Evolutionary conservation across 1,284 basidiomycete genomes (phyloP).

Genomic region (Exobasidium cylindrosporum): DNA sequence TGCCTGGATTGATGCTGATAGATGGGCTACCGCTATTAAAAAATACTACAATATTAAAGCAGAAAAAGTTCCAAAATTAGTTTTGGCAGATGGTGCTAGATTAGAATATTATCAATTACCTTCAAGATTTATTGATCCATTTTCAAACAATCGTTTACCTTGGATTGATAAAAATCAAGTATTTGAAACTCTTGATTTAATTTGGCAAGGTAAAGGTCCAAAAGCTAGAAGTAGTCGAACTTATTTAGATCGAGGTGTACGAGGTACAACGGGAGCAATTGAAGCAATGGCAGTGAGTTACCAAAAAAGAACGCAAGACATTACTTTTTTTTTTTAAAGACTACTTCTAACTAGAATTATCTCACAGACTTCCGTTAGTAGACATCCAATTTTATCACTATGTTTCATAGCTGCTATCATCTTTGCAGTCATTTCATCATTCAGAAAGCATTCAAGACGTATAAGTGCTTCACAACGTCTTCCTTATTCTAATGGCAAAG

Average conservation of each 20-base stretch:
- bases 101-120: slow-evolving; percentile 34
- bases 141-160: slow-evolving; percentile 1
- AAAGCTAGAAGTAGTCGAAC: slow-evolving; percentile 26
- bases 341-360: too few relatives aligned
- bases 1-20: slow-evolving; percentile 51
- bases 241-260: slow-evolving; percentile 29
- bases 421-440: background rate
- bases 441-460: background rate
- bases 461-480: background rate
- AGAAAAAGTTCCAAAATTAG: slow-evolving; percentile 21
- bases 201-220: slow-evolving; percentile 19
- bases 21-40: slow-evolving; percentile 34
- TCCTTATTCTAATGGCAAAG: background rate
- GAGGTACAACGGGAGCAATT: slow-evolving; percentile 22
- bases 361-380: background rate
- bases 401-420: background rate
- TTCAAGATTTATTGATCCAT: background rate
- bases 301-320: too few relatives aligned
- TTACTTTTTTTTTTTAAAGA: too few relatives aligned
- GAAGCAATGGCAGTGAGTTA: slow-evolving; percentile 9
- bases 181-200: slow-evolving; percentile 18
- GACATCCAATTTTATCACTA: background rate
- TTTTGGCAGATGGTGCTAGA: slow-evolving; percentile 36
- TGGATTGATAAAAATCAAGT: slow-evolving; percentile 25
- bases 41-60: slow-evolving; percentile 33